Evolutionary conservation across 2,329 filamentous ascomycete species (phyloP).

Genomic region (Pseudocercospora macadamiae): DNA sequence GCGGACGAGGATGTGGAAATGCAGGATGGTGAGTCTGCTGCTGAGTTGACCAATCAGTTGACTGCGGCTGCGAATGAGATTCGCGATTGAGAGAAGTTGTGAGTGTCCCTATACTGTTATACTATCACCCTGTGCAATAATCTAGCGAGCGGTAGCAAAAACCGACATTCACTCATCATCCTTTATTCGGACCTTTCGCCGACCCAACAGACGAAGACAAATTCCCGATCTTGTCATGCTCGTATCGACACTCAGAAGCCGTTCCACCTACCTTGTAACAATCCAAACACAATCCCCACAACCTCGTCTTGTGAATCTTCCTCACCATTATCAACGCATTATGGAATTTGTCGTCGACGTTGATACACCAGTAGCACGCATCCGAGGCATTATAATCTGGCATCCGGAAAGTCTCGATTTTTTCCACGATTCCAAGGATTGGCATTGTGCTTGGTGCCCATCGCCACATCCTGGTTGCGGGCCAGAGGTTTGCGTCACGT

Average conservation of each 20-base stretch:
- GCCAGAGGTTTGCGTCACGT: conserved; percentile 34
- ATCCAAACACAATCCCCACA: conserved; percentile 38
- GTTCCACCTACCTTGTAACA: conserved; percentile 31
- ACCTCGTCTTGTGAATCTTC: conserved; percentile 25
- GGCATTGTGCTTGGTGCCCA: too few relatives aligned
- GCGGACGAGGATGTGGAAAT: conserved; percentile 28
- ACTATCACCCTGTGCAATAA: too few relatives aligned
- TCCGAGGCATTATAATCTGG: conserved; percentile 34
- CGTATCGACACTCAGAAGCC: conserved; percentile 28
- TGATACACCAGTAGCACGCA: conserved; percentile 34
- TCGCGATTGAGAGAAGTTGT: background rate
- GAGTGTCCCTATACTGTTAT: background rate
- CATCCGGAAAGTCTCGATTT: conserved; percentile 25
- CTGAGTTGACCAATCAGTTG: conserved; percentile 5
- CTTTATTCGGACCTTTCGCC: background rate
- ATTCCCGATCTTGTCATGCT: conserved; percentile 30
- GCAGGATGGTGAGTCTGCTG: conserved; percentile 22
- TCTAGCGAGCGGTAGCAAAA: too few relatives aligned
- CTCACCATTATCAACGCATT: conserved; percentile 25
- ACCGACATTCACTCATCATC: background rate
- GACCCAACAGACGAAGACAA: background rate
- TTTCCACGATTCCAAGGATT: background rate
- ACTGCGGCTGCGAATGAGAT: background rate
- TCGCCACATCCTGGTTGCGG: too few relatives aligned
- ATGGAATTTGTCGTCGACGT: conserved; percentile 28